Conservation (phyloP, 352 stramenopile species). For the Phytophthora palmivora region DNA sequence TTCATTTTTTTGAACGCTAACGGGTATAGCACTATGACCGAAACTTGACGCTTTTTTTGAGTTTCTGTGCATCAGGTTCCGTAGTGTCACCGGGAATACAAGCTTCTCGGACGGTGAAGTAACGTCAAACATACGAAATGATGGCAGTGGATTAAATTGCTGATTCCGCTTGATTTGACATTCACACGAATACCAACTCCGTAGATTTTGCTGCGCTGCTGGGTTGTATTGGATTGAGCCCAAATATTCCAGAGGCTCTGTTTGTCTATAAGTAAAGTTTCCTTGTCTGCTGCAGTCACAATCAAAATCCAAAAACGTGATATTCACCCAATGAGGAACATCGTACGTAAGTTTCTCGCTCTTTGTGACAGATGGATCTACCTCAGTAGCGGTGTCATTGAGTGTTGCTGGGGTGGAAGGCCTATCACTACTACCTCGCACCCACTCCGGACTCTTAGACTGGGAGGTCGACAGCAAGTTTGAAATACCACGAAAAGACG, state of each 20-base stretch:
- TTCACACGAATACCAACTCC: constrained; percentile 43
- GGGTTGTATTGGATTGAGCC: constrained; percentile 11
- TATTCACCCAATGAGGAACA: constrained; percentile 95
- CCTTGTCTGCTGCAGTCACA: constrained; percentile 52
- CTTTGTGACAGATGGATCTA: not conserved
- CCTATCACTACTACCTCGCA: constrained; percentile 20
- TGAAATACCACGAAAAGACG: constrained; percentile 18
- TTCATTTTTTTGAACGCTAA: constrained; percentile 12
- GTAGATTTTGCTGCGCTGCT: constrained; percentile 16
- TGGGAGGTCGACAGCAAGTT: constrained; percentile 27
- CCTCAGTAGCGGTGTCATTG: not conserved
- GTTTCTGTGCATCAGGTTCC: constrained; percentile 52
- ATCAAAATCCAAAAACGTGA: constrained; percentile 88
- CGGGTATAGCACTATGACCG: not conserved
- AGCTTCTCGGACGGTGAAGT: constrained; percentile 54
- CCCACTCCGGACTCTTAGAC: constrained; percentile 35
- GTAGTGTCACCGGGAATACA: constrained; percentile 57
- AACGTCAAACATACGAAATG: constrained; percentile 80
- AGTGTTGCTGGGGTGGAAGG: constrained; percentile 13
- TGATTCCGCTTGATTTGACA: constrained; percentile 56
- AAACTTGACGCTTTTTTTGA: constrained; percentile 4
- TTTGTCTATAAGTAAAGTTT: constrained; percentile 5
- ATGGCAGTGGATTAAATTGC: constrained; percentile 63
- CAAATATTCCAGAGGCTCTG: not conserved
- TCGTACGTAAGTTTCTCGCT: constrained; percentile 70